Percentiles rank a stretch among this genome's conserved stretches.
These are phyloP conservation scores for Cyclotella distinguenda DNA, from an alignment of 108 stramenopile genomes.

Conservation along the genomic window DNA sequence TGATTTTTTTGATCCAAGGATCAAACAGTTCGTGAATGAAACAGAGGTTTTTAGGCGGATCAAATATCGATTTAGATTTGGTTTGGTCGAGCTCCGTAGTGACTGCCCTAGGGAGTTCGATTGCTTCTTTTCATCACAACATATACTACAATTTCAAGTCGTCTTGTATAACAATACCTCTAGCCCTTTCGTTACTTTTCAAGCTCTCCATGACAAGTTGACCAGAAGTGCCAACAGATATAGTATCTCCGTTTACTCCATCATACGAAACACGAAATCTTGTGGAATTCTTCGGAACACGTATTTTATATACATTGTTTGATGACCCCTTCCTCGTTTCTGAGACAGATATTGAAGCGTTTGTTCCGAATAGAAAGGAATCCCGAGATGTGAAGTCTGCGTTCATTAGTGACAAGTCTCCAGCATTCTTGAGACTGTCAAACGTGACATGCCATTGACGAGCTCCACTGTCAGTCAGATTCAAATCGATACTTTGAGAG, in stretches of 20 bases:
- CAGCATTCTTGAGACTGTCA: slow-evolving; percentile 41
- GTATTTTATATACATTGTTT: slow-evolving; percentile 19
- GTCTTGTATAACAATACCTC: too few species aligned
- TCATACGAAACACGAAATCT: slow-evolving; percentile 14
- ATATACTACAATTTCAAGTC: too few species aligned
- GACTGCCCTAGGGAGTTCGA: too few species aligned
- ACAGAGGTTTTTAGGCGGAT: too few species aligned
- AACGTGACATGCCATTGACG: slow-evolving; percentile 51
- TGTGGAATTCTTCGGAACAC: background rate
- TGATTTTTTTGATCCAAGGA: too few species aligned
- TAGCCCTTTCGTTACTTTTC: too few species aligned
- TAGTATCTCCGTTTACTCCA: slow-evolving; percentile 9
- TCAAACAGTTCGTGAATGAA: too few species aligned
- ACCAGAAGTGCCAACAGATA: slow-evolving; percentile 1
- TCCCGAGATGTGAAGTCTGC: slow-evolving; percentile 16
- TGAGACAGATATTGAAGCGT: slow-evolving; percentile 28
- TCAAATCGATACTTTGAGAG: slow-evolving; percentile 23
- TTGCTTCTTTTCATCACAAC: too few species aligned
- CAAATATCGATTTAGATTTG: too few species aligned
- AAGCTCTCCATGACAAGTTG: background rate
- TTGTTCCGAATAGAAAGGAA: slow-evolving; percentile 24
- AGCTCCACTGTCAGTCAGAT: too few species aligned
- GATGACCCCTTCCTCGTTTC: slow-evolving; percentile 37
- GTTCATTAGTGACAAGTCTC: slow-evolving; percentile 40
- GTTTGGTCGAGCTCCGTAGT: too few species aligned